phyloP scores from a whole-genome alignment of 768 basidiomycete genomes.

The Phlebiopsis flavidoalba region DNA sequence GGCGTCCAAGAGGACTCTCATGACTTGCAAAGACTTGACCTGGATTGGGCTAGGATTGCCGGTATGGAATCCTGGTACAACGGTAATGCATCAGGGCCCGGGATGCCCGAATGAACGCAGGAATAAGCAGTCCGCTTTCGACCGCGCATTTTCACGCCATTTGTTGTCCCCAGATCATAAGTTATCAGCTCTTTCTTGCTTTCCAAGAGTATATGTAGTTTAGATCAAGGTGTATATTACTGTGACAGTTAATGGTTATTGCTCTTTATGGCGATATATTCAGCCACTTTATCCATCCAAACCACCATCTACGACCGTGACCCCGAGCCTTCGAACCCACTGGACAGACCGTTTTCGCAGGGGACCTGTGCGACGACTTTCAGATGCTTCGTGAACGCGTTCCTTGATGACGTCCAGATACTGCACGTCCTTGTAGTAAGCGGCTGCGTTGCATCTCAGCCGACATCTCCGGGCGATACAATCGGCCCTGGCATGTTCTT shows the following conservation, averaged over 20 bases:
- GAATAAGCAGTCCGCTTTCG: too few species aligned
- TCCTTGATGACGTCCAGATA: conserved; percentile 2
- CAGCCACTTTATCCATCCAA: too few species aligned
- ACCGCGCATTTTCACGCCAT: neutral
- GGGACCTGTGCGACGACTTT: neutral
- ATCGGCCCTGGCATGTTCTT: conserved; percentile 38
- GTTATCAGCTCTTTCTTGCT: too few species aligned
- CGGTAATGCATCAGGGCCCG: neutral
- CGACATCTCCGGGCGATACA: conserved; percentile 33
- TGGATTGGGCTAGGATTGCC: conserved; percentile 18
- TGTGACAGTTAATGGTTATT: too few species aligned
- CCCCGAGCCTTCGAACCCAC: too few species aligned
- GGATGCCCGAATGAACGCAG: neutral
- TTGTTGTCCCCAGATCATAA: neutral
- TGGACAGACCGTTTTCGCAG: too few species aligned
- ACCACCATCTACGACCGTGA: too few species aligned
- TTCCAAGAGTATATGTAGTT: too few species aligned
- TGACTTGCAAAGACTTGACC: conserved; percentile 8
- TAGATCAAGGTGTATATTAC: too few species aligned
- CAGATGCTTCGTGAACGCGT: neutral
- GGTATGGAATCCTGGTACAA: conserved; percentile 14
- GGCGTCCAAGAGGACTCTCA: conserved; percentile 5
- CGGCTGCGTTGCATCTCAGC: conserved; percentile 6
- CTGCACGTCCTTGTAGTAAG: neutral
- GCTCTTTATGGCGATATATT: too few species aligned